Percentiles rank a stretch among this genome's conserved stretches.
Conservation (phyloP, 441 rosid species). For the Corymbia calophylla region DNA sequence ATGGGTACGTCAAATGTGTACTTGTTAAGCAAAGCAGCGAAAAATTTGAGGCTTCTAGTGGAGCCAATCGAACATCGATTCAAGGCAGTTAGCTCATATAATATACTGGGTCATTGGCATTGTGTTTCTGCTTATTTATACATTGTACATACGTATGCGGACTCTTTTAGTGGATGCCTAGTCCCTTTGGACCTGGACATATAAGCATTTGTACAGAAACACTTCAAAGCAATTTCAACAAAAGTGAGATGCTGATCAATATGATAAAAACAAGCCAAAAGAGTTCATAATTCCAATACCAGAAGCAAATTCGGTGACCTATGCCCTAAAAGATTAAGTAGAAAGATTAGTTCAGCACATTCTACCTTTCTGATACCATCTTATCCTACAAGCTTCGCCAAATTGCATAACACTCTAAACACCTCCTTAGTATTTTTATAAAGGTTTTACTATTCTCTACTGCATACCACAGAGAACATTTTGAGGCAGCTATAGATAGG, state of each 20-base stretch:
- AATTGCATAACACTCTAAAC: background rate
- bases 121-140: no score
- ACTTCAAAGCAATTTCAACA: slow-evolving; percentile 16
- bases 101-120: no score
- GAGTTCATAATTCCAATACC: slow-evolving; percentile 11
- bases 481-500: slow-evolving; percentile 73
- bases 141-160: no score
- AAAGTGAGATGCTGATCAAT: slow-evolving; percentile 16
- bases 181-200: no score
- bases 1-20: no score
- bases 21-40: no score
- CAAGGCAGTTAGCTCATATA: no score
- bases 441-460: background rate
- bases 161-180: no score
- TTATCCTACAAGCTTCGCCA: background rate
- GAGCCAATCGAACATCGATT: no score
- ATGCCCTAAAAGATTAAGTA: slow-evolving; percentile 15
- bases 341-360: background rate
- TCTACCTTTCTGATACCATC: background rate
- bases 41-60: no score
- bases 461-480: slow-evolving; percentile 17
- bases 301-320: slow-evolving; percentile 30
- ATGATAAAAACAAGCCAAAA: slow-evolving; percentile 18
- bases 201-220: no score
- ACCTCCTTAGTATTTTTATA: background rate